phyloP scores from a whole-genome alignment of 2,329 filamentous ascomycete species.

The Claviceps africana region DNA sequence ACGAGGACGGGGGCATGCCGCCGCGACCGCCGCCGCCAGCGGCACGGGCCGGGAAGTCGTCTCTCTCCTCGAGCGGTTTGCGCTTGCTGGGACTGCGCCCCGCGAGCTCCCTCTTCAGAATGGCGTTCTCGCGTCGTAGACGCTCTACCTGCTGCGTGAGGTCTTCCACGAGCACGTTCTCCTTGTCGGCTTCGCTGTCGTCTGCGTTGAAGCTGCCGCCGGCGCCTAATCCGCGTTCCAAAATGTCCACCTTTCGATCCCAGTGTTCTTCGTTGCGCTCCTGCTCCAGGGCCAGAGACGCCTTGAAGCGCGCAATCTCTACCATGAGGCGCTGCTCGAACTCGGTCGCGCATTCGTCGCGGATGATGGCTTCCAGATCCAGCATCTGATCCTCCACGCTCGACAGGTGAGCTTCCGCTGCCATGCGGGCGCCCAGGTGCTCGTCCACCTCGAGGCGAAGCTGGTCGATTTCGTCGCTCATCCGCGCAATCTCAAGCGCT shows the following conservation, averaged over 20 bases:
- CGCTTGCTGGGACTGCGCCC: conserved; percentile 50
- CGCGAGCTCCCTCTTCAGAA: conserved; percentile 51
- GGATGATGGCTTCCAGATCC: conserved; percentile 66
- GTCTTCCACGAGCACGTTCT: conserved; percentile 48
- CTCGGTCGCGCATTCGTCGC: conserved; percentile 78
- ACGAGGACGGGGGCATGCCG: not conserved
- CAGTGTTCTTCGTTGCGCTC: conserved; percentile 73
- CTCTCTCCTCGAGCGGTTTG: conserved; percentile 38
- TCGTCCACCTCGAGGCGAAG: conserved; percentile 55
- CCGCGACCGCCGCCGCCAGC: not conserved
- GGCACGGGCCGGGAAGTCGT: conserved; percentile 21
- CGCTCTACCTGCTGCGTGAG: conserved; percentile 59
- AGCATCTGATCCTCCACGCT: conserved; percentile 52
- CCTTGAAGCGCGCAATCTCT: conserved; percentile 72
- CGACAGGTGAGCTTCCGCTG: conserved; percentile 59
- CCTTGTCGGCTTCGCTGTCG: conserved; percentile 45
- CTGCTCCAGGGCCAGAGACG: conserved; percentile 60
- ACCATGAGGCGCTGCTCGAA: conserved; percentile 65
- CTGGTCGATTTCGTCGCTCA: conserved; percentile 58
- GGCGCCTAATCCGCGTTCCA: conserved; percentile 34
- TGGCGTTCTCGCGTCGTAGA: conserved; percentile 48
- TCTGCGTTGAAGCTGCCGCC: conserved; percentile 26
- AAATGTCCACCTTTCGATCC: conserved; percentile 67
- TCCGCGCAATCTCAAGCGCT: conserved; percentile 64
- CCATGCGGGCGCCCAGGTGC: conserved; percentile 55